phyloP scores from a whole-genome alignment of 78 protist genomes.

The Pigoraptor vietnamica region DNA sequence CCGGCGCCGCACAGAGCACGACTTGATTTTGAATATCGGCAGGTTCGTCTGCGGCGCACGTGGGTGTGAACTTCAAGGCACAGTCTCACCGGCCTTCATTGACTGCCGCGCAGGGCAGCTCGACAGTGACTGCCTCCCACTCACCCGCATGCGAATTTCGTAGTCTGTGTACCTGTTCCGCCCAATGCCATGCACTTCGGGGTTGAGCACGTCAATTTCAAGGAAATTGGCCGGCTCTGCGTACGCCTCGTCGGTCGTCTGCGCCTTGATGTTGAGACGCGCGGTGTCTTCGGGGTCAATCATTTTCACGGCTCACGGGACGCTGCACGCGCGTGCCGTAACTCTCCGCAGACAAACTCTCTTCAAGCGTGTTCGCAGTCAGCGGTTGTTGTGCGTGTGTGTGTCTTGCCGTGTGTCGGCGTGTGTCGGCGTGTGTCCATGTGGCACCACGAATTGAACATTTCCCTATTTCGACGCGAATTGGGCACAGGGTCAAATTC shows the following conservation, averaged over 20 bases:
- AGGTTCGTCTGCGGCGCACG: conserved; percentile 22
- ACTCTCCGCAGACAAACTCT: too few relatives aligned
- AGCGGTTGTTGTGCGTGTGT: too few relatives aligned
- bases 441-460: too few relatives aligned
- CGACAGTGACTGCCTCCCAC: background rate
- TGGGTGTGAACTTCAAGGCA: background rate
- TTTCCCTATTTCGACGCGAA: too few relatives aligned
- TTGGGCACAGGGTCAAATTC: too few relatives aligned
- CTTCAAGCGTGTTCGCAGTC: background rate
- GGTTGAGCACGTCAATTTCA: conserved; percentile 35
- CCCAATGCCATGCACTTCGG: conserved; percentile 25
- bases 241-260: conserved; percentile 32
- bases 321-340: too few relatives aligned
- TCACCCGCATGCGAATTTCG: conserved; percentile 27
- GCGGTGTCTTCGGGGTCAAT: background rate
- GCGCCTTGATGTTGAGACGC: background rate
- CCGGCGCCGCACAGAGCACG: conserved; percentile 17
- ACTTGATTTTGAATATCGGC: conserved; percentile 26
- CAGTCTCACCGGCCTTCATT: background rate
- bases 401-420: too few relatives aligned
- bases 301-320: too few relatives aligned
- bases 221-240: conserved; percentile 41
- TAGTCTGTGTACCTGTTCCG: conserved; percentile 21
- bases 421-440: too few relatives aligned
- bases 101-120: background rate